Percentiles rank a stretch among this genome's conserved stretches.
phyloP scores from a whole-genome alignment of 2,329 filamentous ascomycete genomes.

The Colletotrichum somersetense region DNA sequence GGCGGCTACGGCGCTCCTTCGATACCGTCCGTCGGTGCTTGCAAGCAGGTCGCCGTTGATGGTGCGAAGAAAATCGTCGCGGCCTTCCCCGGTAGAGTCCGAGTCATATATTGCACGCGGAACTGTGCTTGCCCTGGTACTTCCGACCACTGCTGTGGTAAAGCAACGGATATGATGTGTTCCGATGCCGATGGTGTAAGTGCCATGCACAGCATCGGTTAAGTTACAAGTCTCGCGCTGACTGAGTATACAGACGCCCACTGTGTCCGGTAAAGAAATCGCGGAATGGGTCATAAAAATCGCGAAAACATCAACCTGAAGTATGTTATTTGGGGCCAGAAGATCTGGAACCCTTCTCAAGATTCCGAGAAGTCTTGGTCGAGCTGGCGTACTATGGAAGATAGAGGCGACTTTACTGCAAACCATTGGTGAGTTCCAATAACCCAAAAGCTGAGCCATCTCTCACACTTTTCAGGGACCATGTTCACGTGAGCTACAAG shows the following conservation, averaged over 20 bases:
- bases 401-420: conserved; percentile 55
- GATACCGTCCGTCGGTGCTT: conserved; percentile 52
- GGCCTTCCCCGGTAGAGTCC: conserved; percentile 52
- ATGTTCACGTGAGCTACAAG: conserved; percentile 50
- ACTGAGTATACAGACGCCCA: conserved; percentile 47
- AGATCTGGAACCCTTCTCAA: conserved; percentile 57
- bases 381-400: conserved; percentile 58
- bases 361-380: conserved; percentile 56
- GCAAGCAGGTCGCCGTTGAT: conserved; percentile 52
- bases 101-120: conserved; percentile 52
- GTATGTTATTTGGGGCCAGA: conserved; percentile 65
- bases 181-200: conserved; percentile 55
- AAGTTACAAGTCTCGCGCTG: not conserved
- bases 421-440: conserved; percentile 57
- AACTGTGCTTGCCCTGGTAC: conserved; percentile 50
- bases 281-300: conserved; percentile 64
- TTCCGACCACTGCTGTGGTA: conserved; percentile 55
- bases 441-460: accelerated
- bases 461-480: conserved; percentile 44
- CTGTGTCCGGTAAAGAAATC: conserved; percentile 56
- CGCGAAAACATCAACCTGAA: conserved; percentile 56
- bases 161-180: conserved; percentile 55
- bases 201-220: conserved; percentile 6
- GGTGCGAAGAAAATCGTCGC: conserved; percentile 52
- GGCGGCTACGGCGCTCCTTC: conserved; percentile 52